Evolutionary conservation across 768 basidiomycete species (phyloP).

Genomic region (Lyophyllum semitale): DNA sequence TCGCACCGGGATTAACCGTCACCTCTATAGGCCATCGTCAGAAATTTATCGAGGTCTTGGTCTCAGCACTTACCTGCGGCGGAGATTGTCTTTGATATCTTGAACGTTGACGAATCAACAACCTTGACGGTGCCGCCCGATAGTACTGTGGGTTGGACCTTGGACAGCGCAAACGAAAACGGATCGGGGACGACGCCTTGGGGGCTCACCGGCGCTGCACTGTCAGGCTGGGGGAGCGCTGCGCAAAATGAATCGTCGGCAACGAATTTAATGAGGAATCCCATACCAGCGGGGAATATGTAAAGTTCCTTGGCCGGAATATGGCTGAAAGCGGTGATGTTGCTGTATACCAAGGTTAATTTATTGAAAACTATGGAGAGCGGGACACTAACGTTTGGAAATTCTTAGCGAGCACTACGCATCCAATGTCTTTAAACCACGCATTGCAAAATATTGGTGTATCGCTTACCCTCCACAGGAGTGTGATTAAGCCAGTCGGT

Average conservation of each 20-base stretch:
- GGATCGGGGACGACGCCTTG: conserved; percentile 46
- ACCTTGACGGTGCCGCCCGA: conserved; percentile 52
- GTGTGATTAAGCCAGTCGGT: conserved; percentile 59
- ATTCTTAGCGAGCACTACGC: conserved; percentile 52
- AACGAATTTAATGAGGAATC: not conserved
- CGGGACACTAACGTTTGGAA: conserved; percentile 37
- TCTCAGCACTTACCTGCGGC: conserved; percentile 35
- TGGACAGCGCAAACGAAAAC: conserved; percentile 49
- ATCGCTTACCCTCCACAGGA: conserved; percentile 45
- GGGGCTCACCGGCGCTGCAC: conserved; percentile 37
- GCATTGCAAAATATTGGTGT: not conserved
- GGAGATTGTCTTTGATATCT: conserved; percentile 49
- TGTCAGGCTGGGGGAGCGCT: conserved; percentile 38
- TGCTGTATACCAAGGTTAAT: conserved; percentile 13
- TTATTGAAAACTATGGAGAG: not conserved
- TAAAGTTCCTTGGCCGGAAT: conserved; percentile 50
- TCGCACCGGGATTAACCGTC: conserved; percentile 57
- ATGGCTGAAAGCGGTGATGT: conserved; percentile 38
- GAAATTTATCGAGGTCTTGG: not conserved
- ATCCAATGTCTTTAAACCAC: not conserved
- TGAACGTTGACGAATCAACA: conserved; percentile 54
- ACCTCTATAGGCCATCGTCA: conserved; percentile 36
- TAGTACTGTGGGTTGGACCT: conserved; percentile 42
- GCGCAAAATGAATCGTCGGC: not conserved
- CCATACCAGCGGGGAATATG: conserved; percentile 50